Evolutionary conservation across 2,329 filamentous ascomycete species (phyloP).

Genomic region (Neofusicoccum kwambonambiense): DNA sequence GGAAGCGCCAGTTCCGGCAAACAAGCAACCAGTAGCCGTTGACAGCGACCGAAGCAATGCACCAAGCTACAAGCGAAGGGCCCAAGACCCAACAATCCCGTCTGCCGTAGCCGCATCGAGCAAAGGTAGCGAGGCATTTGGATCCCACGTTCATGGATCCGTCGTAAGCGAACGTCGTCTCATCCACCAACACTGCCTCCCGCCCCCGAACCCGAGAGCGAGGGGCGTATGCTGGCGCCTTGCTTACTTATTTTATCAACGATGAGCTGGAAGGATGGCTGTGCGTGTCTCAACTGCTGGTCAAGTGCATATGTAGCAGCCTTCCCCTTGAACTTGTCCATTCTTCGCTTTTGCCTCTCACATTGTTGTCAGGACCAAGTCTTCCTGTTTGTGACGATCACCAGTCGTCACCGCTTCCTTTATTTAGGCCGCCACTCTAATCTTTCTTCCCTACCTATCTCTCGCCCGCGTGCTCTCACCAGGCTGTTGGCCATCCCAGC

Average conservation of each 20-base stretch:
- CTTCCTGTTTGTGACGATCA: not conserved
- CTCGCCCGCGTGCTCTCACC: not conserved
- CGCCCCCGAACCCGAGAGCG: constrained; percentile 8
- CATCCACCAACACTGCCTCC: not conserved
- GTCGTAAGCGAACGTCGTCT: not conserved
- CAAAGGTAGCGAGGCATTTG: not conserved
- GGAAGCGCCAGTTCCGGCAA: not conserved
- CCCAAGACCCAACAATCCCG: not conserved
- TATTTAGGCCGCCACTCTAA: not conserved
- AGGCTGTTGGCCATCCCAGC: not conserved
- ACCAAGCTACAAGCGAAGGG: constrained; percentile 9
- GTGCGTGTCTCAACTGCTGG: constrained; percentile 5
- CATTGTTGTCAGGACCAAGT: not conserved
- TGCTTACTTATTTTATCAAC: not conserved
- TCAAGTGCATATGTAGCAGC: not conserved
- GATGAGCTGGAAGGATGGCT: not conserved
- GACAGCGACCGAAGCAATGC: constrained; percentile 4
- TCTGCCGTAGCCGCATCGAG: not conserved
- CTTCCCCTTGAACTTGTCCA: not conserved
- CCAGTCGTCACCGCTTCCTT: not conserved
- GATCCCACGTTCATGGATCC: not conserved
- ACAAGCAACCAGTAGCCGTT: constrained; percentile 8
- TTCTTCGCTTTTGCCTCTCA: not conserved
- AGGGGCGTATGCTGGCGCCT: not conserved
- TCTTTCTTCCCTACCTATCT: not conserved